Percentiles rank a stretch among this genome's conserved stretches.
Evolutionary conservation across 257 asterid species (phyloP).

Genomic region (Ajuga chamaepitys): DNA sequence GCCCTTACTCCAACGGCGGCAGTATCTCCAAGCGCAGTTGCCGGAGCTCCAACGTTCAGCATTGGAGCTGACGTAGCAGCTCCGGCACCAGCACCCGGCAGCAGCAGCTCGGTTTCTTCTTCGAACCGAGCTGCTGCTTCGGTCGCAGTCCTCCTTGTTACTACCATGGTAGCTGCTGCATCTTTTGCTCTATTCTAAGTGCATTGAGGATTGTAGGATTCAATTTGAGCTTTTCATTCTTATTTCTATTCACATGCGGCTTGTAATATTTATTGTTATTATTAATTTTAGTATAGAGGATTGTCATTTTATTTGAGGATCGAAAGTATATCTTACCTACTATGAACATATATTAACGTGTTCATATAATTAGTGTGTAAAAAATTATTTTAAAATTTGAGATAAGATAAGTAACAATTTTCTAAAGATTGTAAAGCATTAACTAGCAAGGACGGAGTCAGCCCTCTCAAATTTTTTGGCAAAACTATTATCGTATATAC

Average conservation of each 20-base stretch:
- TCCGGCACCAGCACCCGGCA: conserved; percentile 36
- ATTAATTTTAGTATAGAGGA: too few species aligned
- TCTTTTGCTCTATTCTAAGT: conserved; percentile 26
- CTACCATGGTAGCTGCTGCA: conserved; percentile 12
- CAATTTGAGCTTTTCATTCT: conserved; percentile 5
- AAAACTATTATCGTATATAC: too few species aligned
- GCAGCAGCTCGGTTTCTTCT: conserved; percentile 26
- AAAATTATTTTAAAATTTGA: too few species aligned
- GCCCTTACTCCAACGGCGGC: conserved; percentile 20
- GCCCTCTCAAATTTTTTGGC: too few species aligned
- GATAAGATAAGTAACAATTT: too few species aligned
- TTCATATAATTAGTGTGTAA: too few species aligned
- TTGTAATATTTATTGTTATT: too few species aligned
- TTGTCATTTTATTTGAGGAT: too few species aligned
- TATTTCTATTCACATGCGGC: neutral
- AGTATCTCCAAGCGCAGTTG: conserved; percentile 20
- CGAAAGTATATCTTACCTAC: too few species aligned
- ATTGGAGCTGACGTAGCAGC: conserved; percentile 28
- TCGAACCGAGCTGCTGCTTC: conserved; percentile 27
- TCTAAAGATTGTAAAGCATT: too few species aligned
- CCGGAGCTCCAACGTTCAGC: conserved; percentile 9
- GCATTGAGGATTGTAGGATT: conserved; percentile 1
- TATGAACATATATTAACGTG: too few species aligned
- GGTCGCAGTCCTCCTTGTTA: conserved; percentile 9
- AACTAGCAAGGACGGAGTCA: too few species aligned